Evolutionary conservation across 2,329 filamentous ascomycete genomes (phyloP).

Genomic region (Aspergillus fijiensis): DNA sequence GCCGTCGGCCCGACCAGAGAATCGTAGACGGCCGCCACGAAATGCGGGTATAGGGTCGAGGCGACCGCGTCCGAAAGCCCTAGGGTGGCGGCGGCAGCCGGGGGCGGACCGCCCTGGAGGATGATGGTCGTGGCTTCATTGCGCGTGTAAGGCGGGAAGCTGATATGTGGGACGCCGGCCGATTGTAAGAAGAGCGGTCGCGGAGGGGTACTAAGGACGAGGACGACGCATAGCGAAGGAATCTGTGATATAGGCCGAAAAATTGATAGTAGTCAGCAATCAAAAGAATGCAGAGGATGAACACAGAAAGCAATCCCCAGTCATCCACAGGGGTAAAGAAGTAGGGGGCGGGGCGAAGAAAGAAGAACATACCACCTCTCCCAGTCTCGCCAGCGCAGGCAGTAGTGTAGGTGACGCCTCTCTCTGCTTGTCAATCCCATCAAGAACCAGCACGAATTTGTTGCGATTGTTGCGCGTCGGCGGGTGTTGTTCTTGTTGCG

Average conservation of each 20-base stretch:
- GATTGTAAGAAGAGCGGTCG: slow-evolving; percentile 68
- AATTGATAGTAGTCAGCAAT: background rate
- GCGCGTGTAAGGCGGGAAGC: slow-evolving; percentile 83
- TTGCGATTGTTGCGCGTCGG: slow-evolving; percentile 23
- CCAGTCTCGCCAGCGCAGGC: slow-evolving; percentile 75
- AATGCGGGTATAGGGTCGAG: slow-evolving; percentile 58
- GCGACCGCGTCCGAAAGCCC: slow-evolving; percentile 31
- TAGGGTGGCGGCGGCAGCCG: slow-evolving; percentile 19
- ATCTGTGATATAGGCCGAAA: slow-evolving; percentile 61
- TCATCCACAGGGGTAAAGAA: background rate
- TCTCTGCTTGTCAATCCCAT: slow-evolving; percentile 80
- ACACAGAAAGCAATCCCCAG: no score
- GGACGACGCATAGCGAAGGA: slow-evolving; percentile 71
- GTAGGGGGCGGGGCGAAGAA: background rate
- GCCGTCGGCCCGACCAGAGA: slow-evolving; percentile 77
- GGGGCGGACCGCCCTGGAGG: slow-evolving; percentile 51
- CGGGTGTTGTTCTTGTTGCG: background rate
- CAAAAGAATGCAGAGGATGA: no score
- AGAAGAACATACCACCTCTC: slow-evolving; percentile 66
- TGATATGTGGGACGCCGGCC: slow-evolving; percentile 70
- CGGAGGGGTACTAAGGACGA: slow-evolving; percentile 70
- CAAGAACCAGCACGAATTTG: slow-evolving; percentile 80
- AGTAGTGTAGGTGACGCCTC: slow-evolving; percentile 77
- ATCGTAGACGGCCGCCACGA: slow-evolving; percentile 82
- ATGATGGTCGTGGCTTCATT: slow-evolving; percentile 76